phyloP scores from a whole-genome alignment of 2,329 filamentous ascomycete species.

The Aureobasidium sp. region DNA sequence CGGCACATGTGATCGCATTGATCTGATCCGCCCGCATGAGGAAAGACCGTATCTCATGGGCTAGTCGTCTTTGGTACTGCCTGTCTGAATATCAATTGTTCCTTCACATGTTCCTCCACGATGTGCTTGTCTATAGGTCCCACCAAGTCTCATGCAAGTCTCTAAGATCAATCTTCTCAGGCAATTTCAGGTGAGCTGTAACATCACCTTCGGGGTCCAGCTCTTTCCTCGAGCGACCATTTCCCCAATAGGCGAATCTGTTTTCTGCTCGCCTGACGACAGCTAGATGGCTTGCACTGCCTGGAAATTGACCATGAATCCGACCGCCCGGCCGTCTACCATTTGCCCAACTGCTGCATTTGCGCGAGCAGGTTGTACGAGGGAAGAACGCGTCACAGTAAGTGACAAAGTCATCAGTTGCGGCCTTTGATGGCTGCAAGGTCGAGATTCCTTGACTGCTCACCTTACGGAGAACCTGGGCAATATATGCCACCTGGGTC shows the following conservation, averaged over 20 bases:
- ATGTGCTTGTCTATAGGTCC: too few relatives aligned
- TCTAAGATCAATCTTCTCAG: conserved; percentile 64
- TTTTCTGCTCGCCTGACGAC: conserved; percentile 61
- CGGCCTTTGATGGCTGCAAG: conserved; percentile 62
- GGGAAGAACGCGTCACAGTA: conserved; percentile 55
- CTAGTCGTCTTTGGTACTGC: too few relatives aligned
- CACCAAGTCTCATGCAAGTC: conserved; percentile 75
- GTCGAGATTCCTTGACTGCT: conserved; percentile 71
- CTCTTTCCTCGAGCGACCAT: conserved; percentile 71
- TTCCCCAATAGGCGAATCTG: conserved; percentile 71
- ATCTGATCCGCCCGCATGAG: too few relatives aligned
- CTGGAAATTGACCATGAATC: conserved; percentile 76
- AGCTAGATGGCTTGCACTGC: conserved; percentile 69
- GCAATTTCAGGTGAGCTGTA: conserved; percentile 67
- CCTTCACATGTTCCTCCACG: too few relatives aligned
- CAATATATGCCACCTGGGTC: conserved; percentile 70
- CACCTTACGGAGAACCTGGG: conserved; percentile 73
- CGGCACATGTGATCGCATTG: too few relatives aligned
- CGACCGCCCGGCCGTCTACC: conserved; percentile 67
- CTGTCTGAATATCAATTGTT: too few relatives aligned
- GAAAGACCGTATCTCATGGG: too few relatives aligned
- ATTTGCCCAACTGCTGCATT: conserved; percentile 79
- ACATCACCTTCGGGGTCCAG: conserved; percentile 62
- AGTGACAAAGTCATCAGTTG: conserved; percentile 51
- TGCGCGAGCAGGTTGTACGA: conserved; percentile 62